These are phyloP conservation scores for Pythium aphanidermatum DNA, from an alignment of 352 stramenopile genomes.

Conservation along the genomic window DNA sequence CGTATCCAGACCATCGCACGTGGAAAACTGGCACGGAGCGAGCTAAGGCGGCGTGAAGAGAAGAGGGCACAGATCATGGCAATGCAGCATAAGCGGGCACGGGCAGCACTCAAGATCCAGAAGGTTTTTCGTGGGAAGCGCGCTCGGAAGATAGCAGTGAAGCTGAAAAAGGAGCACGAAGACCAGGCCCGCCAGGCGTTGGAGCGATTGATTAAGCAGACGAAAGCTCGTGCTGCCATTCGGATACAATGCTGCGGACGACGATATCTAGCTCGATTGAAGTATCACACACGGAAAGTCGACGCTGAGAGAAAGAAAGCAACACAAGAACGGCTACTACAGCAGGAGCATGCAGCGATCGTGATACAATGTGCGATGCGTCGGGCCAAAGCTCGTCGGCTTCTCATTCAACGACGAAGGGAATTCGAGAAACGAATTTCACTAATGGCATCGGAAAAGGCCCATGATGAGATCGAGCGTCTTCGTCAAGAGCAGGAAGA, in stretches of 20 bases:
- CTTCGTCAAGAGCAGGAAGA: conserved; percentile 66
- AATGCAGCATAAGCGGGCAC: conserved; percentile 27
- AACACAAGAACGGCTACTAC: conserved; percentile 21
- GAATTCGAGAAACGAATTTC: conserved; percentile 79
- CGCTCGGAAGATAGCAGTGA: conserved; percentile 30
- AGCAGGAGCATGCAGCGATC: conserved; percentile 42
- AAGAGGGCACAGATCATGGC: conserved; percentile 18
- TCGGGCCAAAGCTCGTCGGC: conserved; percentile 27
- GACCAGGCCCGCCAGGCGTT: conserved; percentile 46
- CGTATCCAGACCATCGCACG: conserved; percentile 55
- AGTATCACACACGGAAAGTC: conserved; percentile 24
- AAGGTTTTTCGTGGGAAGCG: conserved; percentile 50
- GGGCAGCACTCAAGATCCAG: conserved; percentile 56
- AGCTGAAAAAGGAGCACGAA: conserved; percentile 31
- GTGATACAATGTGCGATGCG: conserved; percentile 66
- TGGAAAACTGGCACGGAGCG: conserved; percentile 37
- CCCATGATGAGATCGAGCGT: conserved; percentile 71
- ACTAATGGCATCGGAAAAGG: conserved; percentile 77
- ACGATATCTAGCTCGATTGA: conserved; percentile 38
- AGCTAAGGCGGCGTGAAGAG: conserved; percentile 25
- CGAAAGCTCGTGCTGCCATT: conserved; percentile 50
- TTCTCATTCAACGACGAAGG: conserved; percentile 36
- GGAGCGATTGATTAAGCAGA: conserved; percentile 47
- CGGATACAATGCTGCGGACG: conserved; percentile 67
- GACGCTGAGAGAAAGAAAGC: conserved; percentile 26